These are phyloP conservation scores for Acanthochlamys bracteata DNA, from an alignment of 106 monocot genomes.

Conservation along the genomic window DNA sequence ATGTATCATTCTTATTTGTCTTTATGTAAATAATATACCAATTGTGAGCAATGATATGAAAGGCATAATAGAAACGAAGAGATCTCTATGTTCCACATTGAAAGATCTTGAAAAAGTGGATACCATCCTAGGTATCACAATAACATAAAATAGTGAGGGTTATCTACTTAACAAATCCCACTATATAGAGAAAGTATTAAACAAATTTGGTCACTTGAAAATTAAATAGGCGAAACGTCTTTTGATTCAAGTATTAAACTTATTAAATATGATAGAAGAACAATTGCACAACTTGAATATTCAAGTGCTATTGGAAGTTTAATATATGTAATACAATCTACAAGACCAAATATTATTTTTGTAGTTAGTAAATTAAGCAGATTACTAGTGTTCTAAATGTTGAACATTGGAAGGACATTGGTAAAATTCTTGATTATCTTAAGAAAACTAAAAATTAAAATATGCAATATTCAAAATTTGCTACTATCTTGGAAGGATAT, in stretches of 20 bases:
- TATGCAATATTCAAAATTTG: background rate
- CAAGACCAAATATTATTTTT: background rate
- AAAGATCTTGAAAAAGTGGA: conserved; percentile 2
- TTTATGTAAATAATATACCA: conserved; percentile 1
- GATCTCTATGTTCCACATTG: background rate
- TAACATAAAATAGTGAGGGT: background rate
- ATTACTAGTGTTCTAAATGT: background rate
- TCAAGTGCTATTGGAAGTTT: background rate
- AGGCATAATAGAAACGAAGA: background rate
- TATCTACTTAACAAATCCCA: background rate
- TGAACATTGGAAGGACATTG: background rate
- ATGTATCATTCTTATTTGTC: background rate
- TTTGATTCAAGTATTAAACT: background rate
- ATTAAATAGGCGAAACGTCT: background rate
- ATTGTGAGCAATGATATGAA: background rate
- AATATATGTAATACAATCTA: background rate
- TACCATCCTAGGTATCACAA: background rate
- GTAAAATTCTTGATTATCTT: background rate
- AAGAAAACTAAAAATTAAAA: background rate
- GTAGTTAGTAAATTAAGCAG: background rate
- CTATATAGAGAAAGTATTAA: background rate
- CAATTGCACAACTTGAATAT: background rate
- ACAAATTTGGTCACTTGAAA: background rate
- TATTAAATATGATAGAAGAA: background rate
- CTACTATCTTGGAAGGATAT: background rate